phyloP scores from a whole-genome alignment of 140 eudicot genomes.

The Senecio squalidus region DNA sequence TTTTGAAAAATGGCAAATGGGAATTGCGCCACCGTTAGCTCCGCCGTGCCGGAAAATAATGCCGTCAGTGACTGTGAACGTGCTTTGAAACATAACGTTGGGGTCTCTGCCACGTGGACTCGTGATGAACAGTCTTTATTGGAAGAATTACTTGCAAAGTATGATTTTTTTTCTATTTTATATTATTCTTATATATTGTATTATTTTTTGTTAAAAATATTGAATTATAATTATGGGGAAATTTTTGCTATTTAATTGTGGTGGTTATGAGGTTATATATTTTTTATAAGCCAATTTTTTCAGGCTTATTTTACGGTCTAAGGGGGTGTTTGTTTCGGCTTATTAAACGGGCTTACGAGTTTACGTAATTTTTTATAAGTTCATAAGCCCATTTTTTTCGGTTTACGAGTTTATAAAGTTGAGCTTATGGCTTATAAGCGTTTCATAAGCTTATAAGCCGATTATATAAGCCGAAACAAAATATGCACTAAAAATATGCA shows the following conservation, averaged over 20 bases:
- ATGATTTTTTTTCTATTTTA: neutral
- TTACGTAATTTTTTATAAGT: too few relatives aligned
- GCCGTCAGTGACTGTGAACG: conserved; percentile 34
- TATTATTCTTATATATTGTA: too few relatives aligned
- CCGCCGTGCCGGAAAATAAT: conserved; percentile 36
- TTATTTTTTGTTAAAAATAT: neutral
- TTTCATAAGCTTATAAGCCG: neutral
- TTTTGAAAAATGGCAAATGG: conserved; percentile 13
- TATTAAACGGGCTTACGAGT: neutral
- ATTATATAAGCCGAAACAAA: too few relatives aligned
- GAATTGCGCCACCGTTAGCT: neutral
- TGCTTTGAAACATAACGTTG: conserved; percentile 47
- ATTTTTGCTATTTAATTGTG: too few relatives aligned
- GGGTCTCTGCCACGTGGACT: conserved; percentile 42
- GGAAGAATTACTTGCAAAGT: conserved; percentile 51
- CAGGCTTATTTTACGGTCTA: neutral
- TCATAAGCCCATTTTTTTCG: neutral
- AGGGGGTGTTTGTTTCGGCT: neutral
- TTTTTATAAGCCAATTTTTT: neutral
- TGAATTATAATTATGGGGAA: neutral
- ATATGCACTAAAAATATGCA: too few relatives aligned
- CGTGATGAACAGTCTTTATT: conserved; percentile 55
- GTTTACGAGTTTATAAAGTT: neutral
- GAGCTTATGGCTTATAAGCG: neutral
- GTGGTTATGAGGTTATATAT: neutral